phyloP scores from a whole-genome alignment of 257 asterid genomes.

The Striga asiatica region DNA sequence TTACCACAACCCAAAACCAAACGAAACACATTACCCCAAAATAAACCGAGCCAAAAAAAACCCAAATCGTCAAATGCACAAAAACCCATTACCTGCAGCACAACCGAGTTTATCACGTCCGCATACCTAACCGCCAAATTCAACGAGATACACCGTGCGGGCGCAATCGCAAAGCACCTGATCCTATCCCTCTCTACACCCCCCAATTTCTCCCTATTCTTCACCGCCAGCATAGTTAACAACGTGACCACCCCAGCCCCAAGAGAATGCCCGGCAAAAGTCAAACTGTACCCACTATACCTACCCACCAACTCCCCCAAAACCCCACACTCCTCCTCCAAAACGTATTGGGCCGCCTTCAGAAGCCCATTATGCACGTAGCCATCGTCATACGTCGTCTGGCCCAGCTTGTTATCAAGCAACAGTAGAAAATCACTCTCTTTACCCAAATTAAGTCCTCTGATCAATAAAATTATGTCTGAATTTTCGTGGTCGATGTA shows the following conservation, averaged over 20 bases:
- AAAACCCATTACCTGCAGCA: conserved; percentile 68
- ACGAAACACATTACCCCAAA: too few relatives aligned
- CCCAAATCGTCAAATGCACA: background rate
- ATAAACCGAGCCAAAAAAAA: too few relatives aligned
- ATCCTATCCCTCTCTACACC: conserved; percentile 64
- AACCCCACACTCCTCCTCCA: conserved; percentile 49
- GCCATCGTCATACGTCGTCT: conserved; percentile 86
- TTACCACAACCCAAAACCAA: too few relatives aligned
- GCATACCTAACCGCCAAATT: conserved; percentile 95
- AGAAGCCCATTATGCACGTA: conserved; percentile 83
- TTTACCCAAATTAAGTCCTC: conserved; percentile 85
- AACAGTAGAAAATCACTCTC: conserved; percentile 69
- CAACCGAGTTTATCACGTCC: conserved; percentile 84
- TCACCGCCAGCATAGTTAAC: conserved; percentile 67
- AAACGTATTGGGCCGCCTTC: conserved; percentile 81
- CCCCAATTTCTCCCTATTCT: conserved; percentile 66
- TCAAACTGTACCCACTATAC: conserved; percentile 52
- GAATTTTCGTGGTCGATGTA: conserved; percentile 65
- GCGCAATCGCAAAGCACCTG: conserved; percentile 92
- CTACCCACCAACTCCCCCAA: conserved; percentile 47
- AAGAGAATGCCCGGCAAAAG: conserved; percentile 87
- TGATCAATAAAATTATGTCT: conserved; percentile 61
- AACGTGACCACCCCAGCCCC: conserved; percentile 94
- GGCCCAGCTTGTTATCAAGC: conserved; percentile 84
- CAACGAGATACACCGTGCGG: conserved; percentile 86